Evolutionary conservation across 1,139 yeast genomes (phyloP).

Genomic region (Chernovozyma sophiae-reginae): DNA sequence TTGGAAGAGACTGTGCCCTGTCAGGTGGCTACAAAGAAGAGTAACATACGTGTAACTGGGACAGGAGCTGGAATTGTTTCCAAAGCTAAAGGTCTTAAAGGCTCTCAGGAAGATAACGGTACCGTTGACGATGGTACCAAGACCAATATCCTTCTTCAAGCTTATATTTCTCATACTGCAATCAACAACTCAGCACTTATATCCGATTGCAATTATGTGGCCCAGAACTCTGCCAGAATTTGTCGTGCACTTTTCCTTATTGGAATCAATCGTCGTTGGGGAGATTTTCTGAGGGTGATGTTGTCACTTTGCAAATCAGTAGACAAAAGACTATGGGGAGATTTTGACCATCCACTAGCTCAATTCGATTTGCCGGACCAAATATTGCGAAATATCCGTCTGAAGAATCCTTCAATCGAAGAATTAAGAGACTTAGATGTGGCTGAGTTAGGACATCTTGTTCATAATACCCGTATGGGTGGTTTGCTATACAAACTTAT

Average conservation of each 20-base stretch:
- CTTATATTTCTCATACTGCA: slow-evolving; percentile 73
- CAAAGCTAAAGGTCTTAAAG: not conserved
- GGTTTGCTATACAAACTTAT: slow-evolving; percentile 53
- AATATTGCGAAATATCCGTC: slow-evolving; percentile 58
- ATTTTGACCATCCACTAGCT: slow-evolving; percentile 83
- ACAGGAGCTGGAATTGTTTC: not conserved
- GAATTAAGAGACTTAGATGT: slow-evolving; percentile 69
- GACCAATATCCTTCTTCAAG: slow-evolving; percentile 82
- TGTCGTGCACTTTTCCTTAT: slow-evolving; percentile 85
- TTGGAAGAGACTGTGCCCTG: slow-evolving; percentile 66
- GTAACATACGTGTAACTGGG: slow-evolving; percentile 1
- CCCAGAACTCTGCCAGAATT: slow-evolving; percentile 92
- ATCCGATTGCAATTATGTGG: slow-evolving; percentile 89
- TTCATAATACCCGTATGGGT: slow-evolving; percentile 79
- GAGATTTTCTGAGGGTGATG: slow-evolving; percentile 68
- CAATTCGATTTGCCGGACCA: slow-evolving; percentile 80
- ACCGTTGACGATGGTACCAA: slow-evolving; percentile 44
- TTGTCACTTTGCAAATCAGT: slow-evolving; percentile 81
- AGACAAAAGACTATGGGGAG: slow-evolving; percentile 74
- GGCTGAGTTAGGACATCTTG: slow-evolving; percentile 81
- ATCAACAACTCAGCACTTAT: slow-evolving; percentile 76
- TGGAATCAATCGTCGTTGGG: slow-evolving; percentile 89
- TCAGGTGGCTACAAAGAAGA: slow-evolving; percentile 52
- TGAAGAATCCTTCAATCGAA: slow-evolving; percentile 66
- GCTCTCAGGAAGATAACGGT: not conserved